These are phyloP conservation scores for Sphagnum fallax DNA, from an alignment of 228 moss, liverwort and hornwort species.

Conservation along the genomic window DNA sequence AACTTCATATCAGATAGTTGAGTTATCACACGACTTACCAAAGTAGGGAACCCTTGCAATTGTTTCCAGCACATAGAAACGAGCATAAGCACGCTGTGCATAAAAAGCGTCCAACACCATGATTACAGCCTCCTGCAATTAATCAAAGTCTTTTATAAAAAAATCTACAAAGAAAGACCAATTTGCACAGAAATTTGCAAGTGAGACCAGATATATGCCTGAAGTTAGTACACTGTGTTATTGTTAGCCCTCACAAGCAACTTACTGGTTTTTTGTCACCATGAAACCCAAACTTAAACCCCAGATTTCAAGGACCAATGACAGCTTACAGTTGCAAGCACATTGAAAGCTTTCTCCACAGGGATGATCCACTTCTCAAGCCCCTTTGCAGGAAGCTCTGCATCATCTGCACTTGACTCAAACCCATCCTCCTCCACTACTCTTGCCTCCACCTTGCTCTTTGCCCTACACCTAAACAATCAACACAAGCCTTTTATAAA, in stretches of 20 bases:
- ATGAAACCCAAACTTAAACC: too few relatives aligned
- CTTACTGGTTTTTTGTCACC: too few relatives aligned
- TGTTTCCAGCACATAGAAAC: constrained; percentile 85
- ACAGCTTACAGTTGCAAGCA: constrained; percentile 52
- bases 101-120: constrained; percentile 61
- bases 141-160: neutral
- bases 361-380: constrained; percentile 67
- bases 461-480: neutral
- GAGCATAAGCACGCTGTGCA: constrained; percentile 61
- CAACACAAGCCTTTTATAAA: too few relatives aligned
- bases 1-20: too few relatives aligned
- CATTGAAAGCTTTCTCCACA: constrained; percentile 66
- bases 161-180: neutral
- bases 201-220: neutral
- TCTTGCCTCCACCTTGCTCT: constrained; percentile 1
- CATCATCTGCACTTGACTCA: constrained; percentile 3
- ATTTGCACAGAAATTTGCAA: neutral
- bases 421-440: constrained; percentile 1
- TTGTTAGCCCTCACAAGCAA: too few relatives aligned
- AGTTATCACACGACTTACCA: constrained; percentile 18
- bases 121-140: constrained; percentile 54
- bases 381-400: constrained; percentile 13
- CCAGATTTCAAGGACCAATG: too few relatives aligned
- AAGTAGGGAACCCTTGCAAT: constrained; percentile 92
- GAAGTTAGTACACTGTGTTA: too few relatives aligned